Percentiles rank a stretch among this genome's conserved stretches.
These are phyloP conservation scores for Conringia planisiliqua DNA, from an alignment of 345 rosid genomes.

Conservation along the genomic window DNA sequence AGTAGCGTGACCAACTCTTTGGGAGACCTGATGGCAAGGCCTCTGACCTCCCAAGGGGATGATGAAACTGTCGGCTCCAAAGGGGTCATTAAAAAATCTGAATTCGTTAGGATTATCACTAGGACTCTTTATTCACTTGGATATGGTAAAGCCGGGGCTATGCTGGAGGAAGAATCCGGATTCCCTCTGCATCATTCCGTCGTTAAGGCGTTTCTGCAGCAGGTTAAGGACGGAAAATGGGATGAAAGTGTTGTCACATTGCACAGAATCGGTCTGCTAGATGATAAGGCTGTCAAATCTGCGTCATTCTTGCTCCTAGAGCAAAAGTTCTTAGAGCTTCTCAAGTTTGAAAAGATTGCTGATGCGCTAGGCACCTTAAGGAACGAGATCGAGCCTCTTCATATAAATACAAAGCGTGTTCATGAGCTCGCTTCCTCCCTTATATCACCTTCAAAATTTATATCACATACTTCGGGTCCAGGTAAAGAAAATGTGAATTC, in stretches of 20 bases:
- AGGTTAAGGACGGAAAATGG: conserved; percentile 61
- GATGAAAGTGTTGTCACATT: conserved; percentile 58
- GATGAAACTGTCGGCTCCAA: conserved; percentile 51
- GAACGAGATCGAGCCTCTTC: conserved; percentile 62
- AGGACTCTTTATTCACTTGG: conserved; percentile 73
- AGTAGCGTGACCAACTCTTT: conserved; percentile 44
- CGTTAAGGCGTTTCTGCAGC: conserved; percentile 49
- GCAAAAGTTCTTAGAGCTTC: conserved; percentile 60
- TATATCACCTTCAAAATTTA: conserved; percentile 36
- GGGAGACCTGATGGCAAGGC: conserved; percentile 67
- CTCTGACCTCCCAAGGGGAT: conserved; percentile 63
- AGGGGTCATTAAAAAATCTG: conserved; percentile 56
- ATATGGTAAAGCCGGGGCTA: conserved; percentile 54
- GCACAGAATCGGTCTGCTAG: conserved; percentile 47
- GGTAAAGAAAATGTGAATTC: conserved; percentile 36
- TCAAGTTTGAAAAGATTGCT: conserved; percentile 38
- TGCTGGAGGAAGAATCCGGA: conserved; percentile 70
- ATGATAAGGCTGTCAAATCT: conserved; percentile 51
- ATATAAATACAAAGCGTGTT: conserved; percentile 40
- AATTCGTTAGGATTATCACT: conserved; percentile 57
- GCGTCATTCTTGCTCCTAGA: conserved; percentile 62
- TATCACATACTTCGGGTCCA: conserved; percentile 26
- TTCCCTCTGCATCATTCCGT: conserved; percentile 47
- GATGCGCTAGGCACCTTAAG: conserved; percentile 58
- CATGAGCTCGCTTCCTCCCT: conserved; percentile 58